A percentile compares a stretch with the other conserved stretches of the same genome.
These are phyloP conservation scores for Volutella citrinella DNA, from an alignment of 2,329 filamentous ascomycete species.

Conservation along the genomic window DNA sequence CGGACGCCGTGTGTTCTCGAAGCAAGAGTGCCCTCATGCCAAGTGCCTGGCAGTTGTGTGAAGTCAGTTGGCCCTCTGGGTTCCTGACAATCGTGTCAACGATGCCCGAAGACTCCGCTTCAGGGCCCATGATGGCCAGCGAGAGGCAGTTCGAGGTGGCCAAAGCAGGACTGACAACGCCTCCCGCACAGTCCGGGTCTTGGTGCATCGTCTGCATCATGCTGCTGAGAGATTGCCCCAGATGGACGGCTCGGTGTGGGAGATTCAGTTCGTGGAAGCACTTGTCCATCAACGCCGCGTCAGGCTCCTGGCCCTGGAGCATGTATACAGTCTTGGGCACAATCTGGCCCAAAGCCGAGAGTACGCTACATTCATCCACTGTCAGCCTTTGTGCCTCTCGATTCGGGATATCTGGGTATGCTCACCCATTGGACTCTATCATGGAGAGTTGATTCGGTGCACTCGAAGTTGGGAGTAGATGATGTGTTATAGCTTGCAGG, in stretches of 20 bases:
- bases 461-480: conserved; percentile 9
- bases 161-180: conserved; percentile 1
- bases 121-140: not conserved
- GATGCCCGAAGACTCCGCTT: not conserved
- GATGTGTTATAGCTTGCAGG: conserved; percentile 10
- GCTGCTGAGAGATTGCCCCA: not conserved
- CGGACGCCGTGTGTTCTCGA: conserved; percentile 9
- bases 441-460: conserved; percentile 11
- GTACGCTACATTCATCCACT: conserved; percentile 2
- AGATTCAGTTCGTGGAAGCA: conserved; percentile 14
- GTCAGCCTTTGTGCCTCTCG: not conserved
- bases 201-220: conserved; percentile 1
- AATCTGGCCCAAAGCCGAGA: conserved; percentile 8
- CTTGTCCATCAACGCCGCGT: conserved; percentile 12
- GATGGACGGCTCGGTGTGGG: conserved; percentile 4
- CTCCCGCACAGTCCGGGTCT: conserved; percentile 4
- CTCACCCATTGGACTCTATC: conserved; percentile 13
- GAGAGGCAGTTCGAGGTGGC: not conserved
- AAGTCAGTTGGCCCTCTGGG: conserved; percentile 2
- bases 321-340: conserved; percentile 6
- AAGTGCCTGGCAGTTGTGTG: conserved; percentile 6
- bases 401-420: no score
- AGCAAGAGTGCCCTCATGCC: conserved; percentile 4
- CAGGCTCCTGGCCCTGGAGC: conserved; percentile 4
- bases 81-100: conserved; percentile 8